Base-by-base conservation (phyloP, 2,329 filamentous ascomycete genomes). In the Fusarium xyrophilum region DNA sequence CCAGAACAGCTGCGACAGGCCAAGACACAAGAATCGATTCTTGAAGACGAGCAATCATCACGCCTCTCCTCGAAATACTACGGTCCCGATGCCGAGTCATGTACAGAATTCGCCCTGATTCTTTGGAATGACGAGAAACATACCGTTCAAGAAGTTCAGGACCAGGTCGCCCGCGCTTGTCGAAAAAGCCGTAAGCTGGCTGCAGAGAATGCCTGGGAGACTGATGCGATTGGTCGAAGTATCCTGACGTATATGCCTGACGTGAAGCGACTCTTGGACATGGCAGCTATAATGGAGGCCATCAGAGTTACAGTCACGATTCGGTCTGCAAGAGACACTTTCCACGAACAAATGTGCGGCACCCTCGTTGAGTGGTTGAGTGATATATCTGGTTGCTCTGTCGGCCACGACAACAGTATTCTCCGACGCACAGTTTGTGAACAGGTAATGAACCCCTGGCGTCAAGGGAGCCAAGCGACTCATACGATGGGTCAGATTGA, bases 51-150 rank as follows among this genome's bases (percentile, higher is more conserved):
- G 80, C 84, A 86, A 60, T 85, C 87, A 62, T 97, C 95, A 19
- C 87, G 94, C 23, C 82, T 98, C 35, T 88, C 87, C 11, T 87
- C 91, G 4, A 73, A 75, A 0, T 89, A 89, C 48, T 94, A 93
- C 79, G 96, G 94, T 70, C 85, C 90, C 15, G 74, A 76, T 12
- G 69, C 76, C 19, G 75, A 80, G 27, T 72, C 74, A 13, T 80
- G 79, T 63, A 73, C 73, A 14, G 93, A 97, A 73, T 99, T 91
- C 78, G 91, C 92, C 8, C 82, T 99, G 44, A 83, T 97, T 19
- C 83, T 99, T 8, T 99, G 96, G 96, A 99, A 99, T 73, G 96
- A 99, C 69, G 96, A 99, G 81, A 99, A 99, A 79, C 96, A 99
- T 77, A 99, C 96, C 0, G 90, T 98, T 43, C 88, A 89, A 47